Base-by-base conservation (phyloP, 805 yeast species). In the Cyberlindnera xishuangbannaensis region DNA sequence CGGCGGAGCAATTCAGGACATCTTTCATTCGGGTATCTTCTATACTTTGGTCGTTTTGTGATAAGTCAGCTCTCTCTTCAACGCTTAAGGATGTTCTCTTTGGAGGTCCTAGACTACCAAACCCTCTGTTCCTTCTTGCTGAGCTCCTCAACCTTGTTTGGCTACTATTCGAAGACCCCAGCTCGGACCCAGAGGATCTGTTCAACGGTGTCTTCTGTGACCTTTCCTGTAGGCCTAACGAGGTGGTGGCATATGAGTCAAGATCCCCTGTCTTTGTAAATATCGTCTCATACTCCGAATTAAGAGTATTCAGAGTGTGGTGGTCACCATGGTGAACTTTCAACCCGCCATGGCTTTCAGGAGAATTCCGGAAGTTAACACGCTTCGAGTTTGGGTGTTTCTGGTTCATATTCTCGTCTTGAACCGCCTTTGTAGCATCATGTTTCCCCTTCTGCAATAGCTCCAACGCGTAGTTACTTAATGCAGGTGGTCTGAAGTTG, bases 401-500 rank as follows among this genome's bases (percentile, higher is more conserved):
- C 22, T 18, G 28, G 4, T 13, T 17, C 14, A 22, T 13, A 21
- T 27, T 38, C 13, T 43, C 42, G 13, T 39, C 37, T 31, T 35
- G 18, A 15, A 20, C 20, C 6, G 11, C 14, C 15, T 24, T 15
- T 13, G 41, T 25, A 4, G 35, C 21, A 5, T 14, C 16, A 13
- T 40, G 42, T 48, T 53, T 45, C 25, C 44, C 53, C 15, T 56
- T 62, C 25, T 67, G 63, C 24, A 76, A 55, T 16, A 76, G 54
- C 17, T 76, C 79, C 15, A 71, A 61, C 23, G 78, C 73, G 47
- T 74, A 76, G 6, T 74, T 65, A 47, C 80, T 74, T 39, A 76
- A 59, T 11, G 73, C 74, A 3, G 83, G 83, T 1, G 81, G 81
- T 27, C 69, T 61, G 46, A 70, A 70, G 25, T 71, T 68, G 40